Evolutionary conservation across 768 basidiomycete species (phyloP).

Genomic region (Leccinum rimulosum): DNA sequence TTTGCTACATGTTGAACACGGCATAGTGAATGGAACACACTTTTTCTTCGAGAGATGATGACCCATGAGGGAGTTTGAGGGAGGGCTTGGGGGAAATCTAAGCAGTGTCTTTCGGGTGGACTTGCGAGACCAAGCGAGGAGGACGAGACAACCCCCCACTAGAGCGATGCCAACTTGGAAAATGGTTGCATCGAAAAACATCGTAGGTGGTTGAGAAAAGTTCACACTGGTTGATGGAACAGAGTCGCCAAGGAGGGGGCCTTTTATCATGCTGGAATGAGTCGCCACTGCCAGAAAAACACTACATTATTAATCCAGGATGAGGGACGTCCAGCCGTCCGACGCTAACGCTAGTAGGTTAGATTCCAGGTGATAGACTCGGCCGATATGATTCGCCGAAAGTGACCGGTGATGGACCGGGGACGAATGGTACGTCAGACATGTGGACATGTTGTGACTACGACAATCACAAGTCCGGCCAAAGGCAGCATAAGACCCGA

Average conservation of each 20-base stretch:
- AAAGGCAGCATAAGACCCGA: background rate
- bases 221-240: background rate
- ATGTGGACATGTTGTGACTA: background rate
- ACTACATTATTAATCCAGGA: background rate
- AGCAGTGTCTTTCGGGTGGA: background rate
- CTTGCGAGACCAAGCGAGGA: slow-evolving; percentile 1
- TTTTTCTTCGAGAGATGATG: slow-evolving; percentile 4
- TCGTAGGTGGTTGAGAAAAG: background rate
- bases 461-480: background rate
- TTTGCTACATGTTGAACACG: background rate
- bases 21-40: background rate
- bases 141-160: background rate
- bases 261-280: background rate
- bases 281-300: background rate
- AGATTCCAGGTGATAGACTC: background rate
- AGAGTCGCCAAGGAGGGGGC: background rate
- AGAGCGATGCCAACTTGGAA: background rate
- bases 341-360: background rate
- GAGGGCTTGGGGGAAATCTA: slow-evolving; percentile 11
- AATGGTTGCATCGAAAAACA: background rate
- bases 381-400: background rate
- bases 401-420: background rate
- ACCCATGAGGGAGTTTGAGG: background rate
- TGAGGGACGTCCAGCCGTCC: background rate
- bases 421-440: background rate